These are phyloP conservation scores for Acanthamoeba healyi DNA, from an alignment of 208 protist species.

Conservation along the genomic window DNA sequence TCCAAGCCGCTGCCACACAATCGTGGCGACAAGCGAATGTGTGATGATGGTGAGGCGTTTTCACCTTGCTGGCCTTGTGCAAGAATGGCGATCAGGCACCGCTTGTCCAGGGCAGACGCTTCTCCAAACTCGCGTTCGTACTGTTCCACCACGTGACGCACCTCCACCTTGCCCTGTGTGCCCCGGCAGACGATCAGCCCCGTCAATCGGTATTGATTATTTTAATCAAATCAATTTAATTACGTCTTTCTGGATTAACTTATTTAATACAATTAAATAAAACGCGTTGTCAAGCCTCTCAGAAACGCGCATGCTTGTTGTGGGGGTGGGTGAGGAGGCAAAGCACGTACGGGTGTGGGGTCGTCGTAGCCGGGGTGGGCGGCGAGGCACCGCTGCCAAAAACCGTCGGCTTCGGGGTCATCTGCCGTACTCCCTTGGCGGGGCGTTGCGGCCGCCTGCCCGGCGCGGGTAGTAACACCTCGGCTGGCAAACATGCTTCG, in stretches of 20 bases:
- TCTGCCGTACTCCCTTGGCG: neutral
- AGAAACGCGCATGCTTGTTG: too few species aligned
- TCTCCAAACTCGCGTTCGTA: constrained; percentile 17
- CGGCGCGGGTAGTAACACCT: neutral
- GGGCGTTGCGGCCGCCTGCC: neutral
- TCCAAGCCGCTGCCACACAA: neutral
- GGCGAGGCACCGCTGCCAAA: neutral
- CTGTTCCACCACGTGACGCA: neutral
- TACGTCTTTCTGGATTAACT: too few species aligned
- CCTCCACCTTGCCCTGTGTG: neutral
- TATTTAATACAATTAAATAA: too few species aligned
- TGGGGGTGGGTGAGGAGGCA: too few species aligned
- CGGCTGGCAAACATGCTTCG: neutral
- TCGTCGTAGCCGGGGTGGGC: neutral
- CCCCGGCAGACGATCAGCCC: neutral
- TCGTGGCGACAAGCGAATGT: neutral
- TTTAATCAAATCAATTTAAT: too few species aligned
- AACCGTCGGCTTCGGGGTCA: neutral
- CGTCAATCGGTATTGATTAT: too few species aligned
- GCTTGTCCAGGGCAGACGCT: neutral
- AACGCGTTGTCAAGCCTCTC: too few species aligned
- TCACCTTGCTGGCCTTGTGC: neutral
- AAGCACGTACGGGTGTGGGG: neutral
- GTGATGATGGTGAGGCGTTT: neutral
- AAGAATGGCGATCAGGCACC: constrained; percentile 6